Percentiles rank a stretch among this genome's conserved stretches.
Conservation (phyloP, 306 rosid species). For the Carpinus fangiana region DNA sequence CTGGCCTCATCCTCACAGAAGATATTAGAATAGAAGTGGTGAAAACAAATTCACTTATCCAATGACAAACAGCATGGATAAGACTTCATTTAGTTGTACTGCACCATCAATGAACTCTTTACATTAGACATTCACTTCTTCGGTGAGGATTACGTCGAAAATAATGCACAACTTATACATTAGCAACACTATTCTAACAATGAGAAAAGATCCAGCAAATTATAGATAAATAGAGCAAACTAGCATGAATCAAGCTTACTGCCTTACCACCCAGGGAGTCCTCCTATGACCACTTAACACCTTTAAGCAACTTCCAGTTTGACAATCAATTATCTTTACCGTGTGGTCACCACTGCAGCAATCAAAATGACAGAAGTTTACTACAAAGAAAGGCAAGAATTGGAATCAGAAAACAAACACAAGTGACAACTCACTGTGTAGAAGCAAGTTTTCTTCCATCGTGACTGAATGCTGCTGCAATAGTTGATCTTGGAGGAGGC, state of each 20-base stretch:
- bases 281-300: slow-evolving; percentile 49
- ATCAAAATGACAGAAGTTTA: slow-evolving; percentile 17
- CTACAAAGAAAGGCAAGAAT: slow-evolving; percentile 15
- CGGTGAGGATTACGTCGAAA: not conserved
- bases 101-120: not conserved
- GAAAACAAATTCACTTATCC: not conserved
- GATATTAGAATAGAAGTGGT: not conserved
- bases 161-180: not conserved
- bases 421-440: slow-evolving; percentile 43
- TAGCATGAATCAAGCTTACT: slow-evolving; percentile 1
- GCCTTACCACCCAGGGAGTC: slow-evolving; percentile 58
- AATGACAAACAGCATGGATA: not conserved
- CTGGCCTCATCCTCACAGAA: not conserved
- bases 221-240: slow-evolving; percentile 4
- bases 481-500: slow-evolving; percentile 55
- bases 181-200: not conserved
- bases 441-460: slow-evolving; percentile 53
- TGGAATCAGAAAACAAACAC: slow-evolving; percentile 15
- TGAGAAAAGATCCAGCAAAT: not conserved
- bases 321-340: slow-evolving; percentile 46
- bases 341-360: slow-evolving; percentile 52
- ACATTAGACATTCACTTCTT: not conserved
- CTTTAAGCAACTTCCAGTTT: slow-evolving; percentile 48
- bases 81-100: not conserved
- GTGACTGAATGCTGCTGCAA: slow-evolving; percentile 54